Evolutionary conservation across 83 land plant genomes (phyloP).

Genomic region (Larix sibirica): DNA sequence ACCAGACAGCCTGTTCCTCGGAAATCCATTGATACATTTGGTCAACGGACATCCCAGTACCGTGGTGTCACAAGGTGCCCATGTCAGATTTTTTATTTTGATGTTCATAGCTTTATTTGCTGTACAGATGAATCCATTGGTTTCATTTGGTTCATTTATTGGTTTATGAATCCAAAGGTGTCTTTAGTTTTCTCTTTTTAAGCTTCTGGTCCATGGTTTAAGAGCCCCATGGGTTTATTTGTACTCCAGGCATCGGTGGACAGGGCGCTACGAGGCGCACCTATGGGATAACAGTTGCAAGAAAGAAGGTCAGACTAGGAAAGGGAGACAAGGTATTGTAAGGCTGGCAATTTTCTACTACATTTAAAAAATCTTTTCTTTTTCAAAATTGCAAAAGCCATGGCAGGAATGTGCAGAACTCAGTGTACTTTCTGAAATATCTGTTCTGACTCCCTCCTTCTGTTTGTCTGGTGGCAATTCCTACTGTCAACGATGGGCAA

Average conservation of each 20-base stretch:
- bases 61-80: constrained; percentile 75
- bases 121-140: too few relatives aligned
- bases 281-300: constrained; percentile 79
- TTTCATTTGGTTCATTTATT: too few relatives aligned
- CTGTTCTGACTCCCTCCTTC: neutral
- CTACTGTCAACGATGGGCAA: neutral
- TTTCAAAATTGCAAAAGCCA: neutral
- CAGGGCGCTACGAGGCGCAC: constrained; percentile 68
- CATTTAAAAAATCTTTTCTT: neutral
- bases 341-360: neutral
- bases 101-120: neutral
- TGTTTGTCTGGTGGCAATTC: neutral
- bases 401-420: neutral
- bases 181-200: neutral
- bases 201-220: neutral
- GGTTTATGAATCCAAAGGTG: neutral
- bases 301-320: constrained; percentile 69
- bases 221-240: neutral
- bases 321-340: constrained; percentile 66
- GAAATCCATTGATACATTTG: constrained; percentile 89
- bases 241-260: constrained; percentile 62
- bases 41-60: constrained; percentile 88
- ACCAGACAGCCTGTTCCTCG: constrained; percentile 76
- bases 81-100: neutral
- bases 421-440: too few relatives aligned